Evolutionary conservation across 1,284 basidiomycete species (phyloP), one percentile per base, ranked within the genome.

Genomic region (Erythrobasidium hasegawianum): DNA sequence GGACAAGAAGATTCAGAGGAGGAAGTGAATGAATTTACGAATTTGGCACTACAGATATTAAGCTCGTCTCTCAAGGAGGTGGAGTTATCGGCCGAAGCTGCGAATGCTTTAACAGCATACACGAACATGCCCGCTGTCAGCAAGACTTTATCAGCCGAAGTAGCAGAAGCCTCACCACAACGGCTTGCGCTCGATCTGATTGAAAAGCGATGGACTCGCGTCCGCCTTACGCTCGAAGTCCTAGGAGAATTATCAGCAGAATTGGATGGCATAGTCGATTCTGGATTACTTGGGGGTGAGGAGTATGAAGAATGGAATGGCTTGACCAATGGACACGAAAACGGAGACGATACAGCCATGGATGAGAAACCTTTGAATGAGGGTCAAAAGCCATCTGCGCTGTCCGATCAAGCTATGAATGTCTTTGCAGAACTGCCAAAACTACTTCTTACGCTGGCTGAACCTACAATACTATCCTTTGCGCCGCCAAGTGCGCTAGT

Each of bases 151-250:
- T 59, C 56, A 14, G 33, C 16, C 7, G 62, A 65, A 52, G 43
- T 49, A n/a, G 55, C 47, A 7, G 26, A 57, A n/a, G 33, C 53
- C 2, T 65, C 62, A 18, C 45, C 62, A 2, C 62, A 61, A 13
- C 49, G 91, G 73, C 68, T 84, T 14, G 84, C 86, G 73, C 81
- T 95, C 5, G 87, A 88, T 67, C 79, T 80, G n/a, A 79, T 91
- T 43, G 92, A 96, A 77, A 79, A 81, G 13, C 83, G 80, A 68
- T 77, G 95, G 58, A 83, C 86, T 69, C 87, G 88, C 2, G 81
- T 90, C 8, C 86, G 88, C 69, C 81, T 92, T 39, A 84, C 87
- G 18, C 81, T 96, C 38, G 92, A 96, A 78, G 84, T 95, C 58
- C 77, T 95, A 70, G 62, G 64, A 20, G 70, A 71, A 49, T 67